Evolutionary conservation across 345 rosid species (phyloP).

Genomic region (Hibiscus mutabilis): DNA sequence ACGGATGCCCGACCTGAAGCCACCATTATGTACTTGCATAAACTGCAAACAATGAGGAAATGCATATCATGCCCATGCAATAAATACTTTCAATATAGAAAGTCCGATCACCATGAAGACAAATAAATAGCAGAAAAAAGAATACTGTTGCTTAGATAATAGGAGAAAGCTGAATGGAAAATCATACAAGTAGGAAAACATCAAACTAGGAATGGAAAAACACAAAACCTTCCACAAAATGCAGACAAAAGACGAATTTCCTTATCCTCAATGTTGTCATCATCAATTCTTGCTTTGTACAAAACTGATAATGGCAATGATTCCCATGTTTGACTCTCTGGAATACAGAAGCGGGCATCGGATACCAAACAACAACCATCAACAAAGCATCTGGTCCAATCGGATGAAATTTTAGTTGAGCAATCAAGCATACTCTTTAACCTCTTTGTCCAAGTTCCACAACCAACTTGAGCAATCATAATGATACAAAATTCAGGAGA

Average conservation of each 20-base stretch:
- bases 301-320: constrained; percentile 54
- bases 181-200: constrained; percentile 2
- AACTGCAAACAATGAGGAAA: constrained; percentile 27
- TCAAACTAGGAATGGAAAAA: neutral
- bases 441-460: constrained; percentile 74
- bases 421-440: constrained; percentile 19
- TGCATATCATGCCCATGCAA: neutral
- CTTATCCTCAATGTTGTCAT: constrained; percentile 29
- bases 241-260: constrained; percentile 49
- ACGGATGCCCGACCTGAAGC: constrained; percentile 55
- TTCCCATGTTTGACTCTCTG: constrained; percentile 79
- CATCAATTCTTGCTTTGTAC: constrained; percentile 35
- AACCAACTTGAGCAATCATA: constrained; percentile 71
- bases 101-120: neutral
- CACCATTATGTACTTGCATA: constrained; percentile 62
- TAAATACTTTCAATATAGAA: neutral
- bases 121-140: neutral
- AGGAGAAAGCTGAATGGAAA: neutral
- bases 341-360: constrained; percentile 64
- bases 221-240: constrained; percentile 73
- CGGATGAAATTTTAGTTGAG: constrained; percentile 29
- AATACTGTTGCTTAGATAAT: neutral
- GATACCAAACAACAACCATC: constrained; percentile 39
- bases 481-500: constrained; percentile 36
- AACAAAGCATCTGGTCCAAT: constrained; percentile 69